These are phyloP conservation scores for Nicotiana noctiflora DNA, from an alignment of 257 asterid genomes.

Conservation along the genomic window DNA sequence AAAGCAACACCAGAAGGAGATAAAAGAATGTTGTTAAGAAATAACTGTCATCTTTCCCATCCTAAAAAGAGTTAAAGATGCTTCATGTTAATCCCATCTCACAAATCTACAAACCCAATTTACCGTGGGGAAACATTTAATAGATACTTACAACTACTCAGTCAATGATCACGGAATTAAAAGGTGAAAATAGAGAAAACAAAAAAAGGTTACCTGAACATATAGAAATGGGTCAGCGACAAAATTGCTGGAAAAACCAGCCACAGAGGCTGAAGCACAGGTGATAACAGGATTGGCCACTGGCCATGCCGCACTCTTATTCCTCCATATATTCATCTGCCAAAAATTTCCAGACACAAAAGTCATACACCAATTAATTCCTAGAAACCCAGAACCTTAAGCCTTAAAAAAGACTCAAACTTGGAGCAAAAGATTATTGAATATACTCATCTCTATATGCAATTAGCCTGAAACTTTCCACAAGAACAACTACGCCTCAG, in stretches of 20 bases:
- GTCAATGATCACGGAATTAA: neutral
- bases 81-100: neutral
- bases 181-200: neutral
- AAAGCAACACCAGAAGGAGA: constrained; percentile 11
- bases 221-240: constrained; percentile 71
- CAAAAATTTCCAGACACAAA: constrained; percentile 12
- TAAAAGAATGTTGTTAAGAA: constrained; percentile 7
- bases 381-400: neutral
- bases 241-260: constrained; percentile 61
- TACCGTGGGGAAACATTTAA: neutral
- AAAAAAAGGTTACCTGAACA: constrained; percentile 28
- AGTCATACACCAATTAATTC: neutral
- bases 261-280: constrained; percentile 61
- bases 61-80: neutral
- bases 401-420: neutral
- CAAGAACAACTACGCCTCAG: no score
- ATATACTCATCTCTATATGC: neutral
- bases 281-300: constrained; percentile 63
- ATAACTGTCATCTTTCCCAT: constrained; percentile 6
- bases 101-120: neutral
- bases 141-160: neutral
- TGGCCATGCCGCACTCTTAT: constrained; percentile 66
- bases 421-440: neutral
- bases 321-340: constrained; percentile 57
- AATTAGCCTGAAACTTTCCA: neutral